Evolutionary conservation across 2,329 filamentous ascomycete genomes (phyloP), one percentile per base, ranked within the genome.

Genomic region (Clarireedia sp.): DNA sequence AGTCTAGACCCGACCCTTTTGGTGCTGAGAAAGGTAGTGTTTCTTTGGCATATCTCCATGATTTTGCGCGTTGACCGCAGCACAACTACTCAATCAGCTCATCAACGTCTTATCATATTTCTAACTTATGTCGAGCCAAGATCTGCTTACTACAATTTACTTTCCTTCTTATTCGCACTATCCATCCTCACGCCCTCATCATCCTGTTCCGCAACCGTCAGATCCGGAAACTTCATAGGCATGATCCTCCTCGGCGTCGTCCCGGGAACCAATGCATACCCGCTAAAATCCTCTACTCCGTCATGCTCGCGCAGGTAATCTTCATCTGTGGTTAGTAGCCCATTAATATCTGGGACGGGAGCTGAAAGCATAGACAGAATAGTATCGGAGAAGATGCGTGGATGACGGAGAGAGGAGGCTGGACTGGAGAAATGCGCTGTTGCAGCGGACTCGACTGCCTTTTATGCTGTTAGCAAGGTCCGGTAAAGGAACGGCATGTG

Each of bases 301-400:
- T 72, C 75, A 57, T 84, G 76, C 6, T 78, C 74, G 17, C 86
- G 75, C 29, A 95, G 73, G 61, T 90, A 94, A 66, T 95, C 89
- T 67, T 95, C 89, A 64, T 95, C 90, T 1, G 90, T 78, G 57
- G 85, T 76, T 5, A 92, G 72, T 44, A 81, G 71, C 0, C 89
- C 90, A 66, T 89, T 95, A 21, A 94, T 84, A 4, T 70, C 69
- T 0, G 72, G 60, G 0, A 81, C 71, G 0, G 85, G 81, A 0
- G 85, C 78, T 9, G 72, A 68, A 1, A 94, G 73, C 70, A 95
- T 86, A 1, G 79, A 86, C 1, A 92, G 70, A 17, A 95, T 81
- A 1, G 89, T 89, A 65, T 91, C 87, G 0, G 87, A 89, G 71
- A 89, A 95, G 59, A 95, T 86, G 5, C 79, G 82, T 58, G 85